A percentile compares a stretch with the other conserved stretches of the same genome.
phyloP scores from a whole-genome alignment of 1,284 basidiomycete genomes.

The Cryptococcus maquisensis region DNA sequence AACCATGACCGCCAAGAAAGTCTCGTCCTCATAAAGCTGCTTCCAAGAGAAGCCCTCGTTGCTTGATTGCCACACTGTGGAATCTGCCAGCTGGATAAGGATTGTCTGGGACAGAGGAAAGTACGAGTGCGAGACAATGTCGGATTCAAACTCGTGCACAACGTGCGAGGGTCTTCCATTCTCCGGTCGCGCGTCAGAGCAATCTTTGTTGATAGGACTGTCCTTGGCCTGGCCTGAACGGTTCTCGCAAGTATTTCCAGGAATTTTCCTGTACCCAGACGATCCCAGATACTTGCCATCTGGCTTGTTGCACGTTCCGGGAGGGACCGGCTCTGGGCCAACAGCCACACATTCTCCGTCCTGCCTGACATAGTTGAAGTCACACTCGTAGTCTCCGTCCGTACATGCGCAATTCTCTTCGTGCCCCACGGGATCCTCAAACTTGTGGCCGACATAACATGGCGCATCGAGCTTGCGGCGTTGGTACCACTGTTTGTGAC shows the following conservation, averaged over 20 bases:
- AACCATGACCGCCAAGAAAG: slow-evolving; percentile 78
- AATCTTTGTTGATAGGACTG: slow-evolving; percentile 64
- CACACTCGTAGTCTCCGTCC: slow-evolving; percentile 89
- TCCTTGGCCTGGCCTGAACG: slow-evolving; percentile 59
- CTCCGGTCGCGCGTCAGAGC: slow-evolving; percentile 66
- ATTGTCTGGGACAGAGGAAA: slow-evolving; percentile 61
- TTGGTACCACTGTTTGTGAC: slow-evolving; percentile 94
- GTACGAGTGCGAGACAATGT: slow-evolving; percentile 74
- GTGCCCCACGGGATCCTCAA: slow-evolving; percentile 72
- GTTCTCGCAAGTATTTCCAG: slow-evolving; percentile 80
- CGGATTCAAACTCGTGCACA: slow-evolving; percentile 66
- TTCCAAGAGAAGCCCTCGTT: slow-evolving; percentile 94
- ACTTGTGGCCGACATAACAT: slow-evolving; percentile 92
- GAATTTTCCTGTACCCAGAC: slow-evolving; percentile 86
- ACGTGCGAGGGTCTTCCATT: slow-evolving; percentile 70
- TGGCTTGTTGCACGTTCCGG: slow-evolving; percentile 64
- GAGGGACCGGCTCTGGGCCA: slow-evolving; percentile 79
- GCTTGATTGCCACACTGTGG: slow-evolving; percentile 82
- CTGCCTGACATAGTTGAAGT: slow-evolving; percentile 54
- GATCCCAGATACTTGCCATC: slow-evolving; percentile 75
- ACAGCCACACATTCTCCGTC: slow-evolving; percentile 69
- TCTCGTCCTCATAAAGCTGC: slow-evolving; percentile 58
- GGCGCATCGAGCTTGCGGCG: slow-evolving; percentile 77
- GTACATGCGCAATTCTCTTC: slow-evolving; percentile 81
- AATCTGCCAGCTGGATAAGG: slow-evolving; percentile 72